These are phyloP conservation scores for Podaxis sp. DNA, from an alignment of 768 basidiomycete genomes.

Conservation along the genomic window DNA sequence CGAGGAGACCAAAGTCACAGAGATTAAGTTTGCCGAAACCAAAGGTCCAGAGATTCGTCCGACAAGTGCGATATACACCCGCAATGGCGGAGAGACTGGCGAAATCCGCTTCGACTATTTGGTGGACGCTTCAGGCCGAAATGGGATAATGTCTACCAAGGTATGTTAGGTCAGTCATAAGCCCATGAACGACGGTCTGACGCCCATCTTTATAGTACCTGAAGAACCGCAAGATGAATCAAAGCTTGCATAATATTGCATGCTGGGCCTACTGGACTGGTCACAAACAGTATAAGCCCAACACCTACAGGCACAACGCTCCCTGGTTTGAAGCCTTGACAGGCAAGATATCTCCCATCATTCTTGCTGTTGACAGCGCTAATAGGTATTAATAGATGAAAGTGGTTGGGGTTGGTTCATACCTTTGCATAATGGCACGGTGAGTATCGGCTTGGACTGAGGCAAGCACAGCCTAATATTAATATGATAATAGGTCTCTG, in stretches of 20 bases:
- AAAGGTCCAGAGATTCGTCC: conserved; percentile 20
- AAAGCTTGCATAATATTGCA: conserved; percentile 32
- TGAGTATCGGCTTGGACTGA: neutral
- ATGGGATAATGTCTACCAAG: conserved; percentile 37
- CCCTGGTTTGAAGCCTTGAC: conserved; percentile 36
- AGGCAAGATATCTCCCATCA: conserved; percentile 18
- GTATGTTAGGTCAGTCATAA: conserved; percentile 17
- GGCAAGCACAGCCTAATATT: neutral
- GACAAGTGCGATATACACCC: conserved; percentile 26
- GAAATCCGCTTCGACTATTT: conserved; percentile 34
- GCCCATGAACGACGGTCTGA: neutral
- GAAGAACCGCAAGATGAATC: conserved; percentile 32
- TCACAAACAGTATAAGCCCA: conserved; percentile 27
- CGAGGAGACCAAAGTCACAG: conserved; percentile 31
- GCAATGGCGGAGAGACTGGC: conserved; percentile 23
- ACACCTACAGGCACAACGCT: conserved; percentile 32
- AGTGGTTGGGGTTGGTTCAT: conserved; percentile 63
- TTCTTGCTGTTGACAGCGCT: neutral
- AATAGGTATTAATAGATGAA: conserved; percentile 35
- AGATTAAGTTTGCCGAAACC: conserved; percentile 25
- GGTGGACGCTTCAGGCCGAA: conserved; percentile 35
- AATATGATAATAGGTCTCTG: conserved; percentile 33
- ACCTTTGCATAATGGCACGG: conserved; percentile 44
- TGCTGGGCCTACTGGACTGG: conserved; percentile 38
- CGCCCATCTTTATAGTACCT: conserved; percentile 22